Evolutionary conservation across 176 grass and related monocot species (phyloP).

Genomic region (Zizania latifolia): DNA sequence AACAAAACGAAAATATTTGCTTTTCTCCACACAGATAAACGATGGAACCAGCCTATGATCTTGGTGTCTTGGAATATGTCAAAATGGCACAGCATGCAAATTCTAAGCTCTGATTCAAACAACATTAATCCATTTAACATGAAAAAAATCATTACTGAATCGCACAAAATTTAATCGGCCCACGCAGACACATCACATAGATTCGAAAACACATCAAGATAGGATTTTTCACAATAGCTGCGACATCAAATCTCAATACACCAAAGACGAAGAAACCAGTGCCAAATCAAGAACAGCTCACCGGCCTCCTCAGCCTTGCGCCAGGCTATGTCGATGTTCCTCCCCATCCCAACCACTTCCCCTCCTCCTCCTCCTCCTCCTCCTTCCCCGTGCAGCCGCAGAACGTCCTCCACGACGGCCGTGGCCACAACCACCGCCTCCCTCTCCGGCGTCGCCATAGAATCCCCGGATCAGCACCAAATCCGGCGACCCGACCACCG

Average conservation of each 20-base stretch:
- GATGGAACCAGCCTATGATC: background rate
- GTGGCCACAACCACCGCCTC: conserved; percentile 29
- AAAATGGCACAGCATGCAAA: background rate
- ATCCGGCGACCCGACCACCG: conserved; percentile 24
- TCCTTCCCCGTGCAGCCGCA: conserved; percentile 2
- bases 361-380: background rate
- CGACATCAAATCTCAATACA: too few relatives aligned
- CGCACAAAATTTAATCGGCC: background rate
- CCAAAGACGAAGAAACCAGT: background rate
- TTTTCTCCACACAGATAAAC: background rate
- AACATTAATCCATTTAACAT: background rate
- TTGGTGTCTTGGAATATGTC: background rate
- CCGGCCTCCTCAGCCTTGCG: conserved; percentile 62
- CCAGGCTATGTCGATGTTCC: conserved; percentile 47
- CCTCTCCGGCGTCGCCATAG: conserved; percentile 35
- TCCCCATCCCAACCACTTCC: background rate
- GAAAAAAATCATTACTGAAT: background rate
- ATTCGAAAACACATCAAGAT: background rate
- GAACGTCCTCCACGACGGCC: conserved; percentile 23
- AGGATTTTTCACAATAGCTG: background rate
- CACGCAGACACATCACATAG: background rate
- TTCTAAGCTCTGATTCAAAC: background rate
- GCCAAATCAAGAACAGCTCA: conserved; percentile 17
- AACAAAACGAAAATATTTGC: background rate
- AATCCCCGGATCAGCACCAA: conserved; percentile 18